Percentiles rank a stretch among this genome's conserved stretches.
phyloP scores from a whole-genome alignment of 148 eudicot species.

The Rhododendron williamsianum region DNA sequence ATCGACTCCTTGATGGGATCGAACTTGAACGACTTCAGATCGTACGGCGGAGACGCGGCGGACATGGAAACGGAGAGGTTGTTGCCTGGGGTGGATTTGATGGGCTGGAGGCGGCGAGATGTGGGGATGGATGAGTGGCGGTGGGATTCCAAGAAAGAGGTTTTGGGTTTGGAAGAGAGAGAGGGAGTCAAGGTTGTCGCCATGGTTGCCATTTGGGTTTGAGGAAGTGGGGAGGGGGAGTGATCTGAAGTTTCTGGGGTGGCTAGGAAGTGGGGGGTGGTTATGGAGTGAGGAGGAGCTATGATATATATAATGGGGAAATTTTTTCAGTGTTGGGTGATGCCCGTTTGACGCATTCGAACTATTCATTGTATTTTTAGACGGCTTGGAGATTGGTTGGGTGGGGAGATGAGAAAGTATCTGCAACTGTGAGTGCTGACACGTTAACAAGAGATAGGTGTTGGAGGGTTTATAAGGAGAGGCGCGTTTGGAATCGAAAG shows the following conservation, averaged over 20 bases:
- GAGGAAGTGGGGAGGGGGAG: background rate
- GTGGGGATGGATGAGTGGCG: conserved; percentile 9
- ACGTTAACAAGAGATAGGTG: background rate
- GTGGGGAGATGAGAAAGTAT: background rate
- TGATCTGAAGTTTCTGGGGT: background rate
- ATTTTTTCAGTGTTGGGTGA: no score
- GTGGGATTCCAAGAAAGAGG: conserved; percentile 16
- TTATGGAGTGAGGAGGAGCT: background rate
- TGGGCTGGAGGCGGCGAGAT: conserved; percentile 17
- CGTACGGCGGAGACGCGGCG: conserved; percentile 41
- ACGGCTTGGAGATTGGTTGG: background rate
- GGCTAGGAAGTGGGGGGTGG: background rate
- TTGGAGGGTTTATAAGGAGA: no score
- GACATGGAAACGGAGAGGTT: conserved; percentile 32
- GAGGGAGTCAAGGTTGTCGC: conserved; percentile 40
- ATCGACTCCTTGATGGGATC: conserved; percentile 84
- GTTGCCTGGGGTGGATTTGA: conserved; percentile 18
- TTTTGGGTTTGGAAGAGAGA: conserved; percentile 21
- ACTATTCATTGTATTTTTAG: no score
- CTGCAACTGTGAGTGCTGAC: background rate
- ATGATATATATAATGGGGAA: background rate
- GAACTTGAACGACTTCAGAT: conserved; percentile 51
- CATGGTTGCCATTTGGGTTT: conserved; percentile 20
- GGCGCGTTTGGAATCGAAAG: no score
- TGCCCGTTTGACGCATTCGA: no score